Percentiles rank a stretch among this genome's conserved stretches.
Evolutionary conservation across 2,329 filamentous ascomycete genomes (phyloP).

Genomic region (Nemania serpens): DNA sequence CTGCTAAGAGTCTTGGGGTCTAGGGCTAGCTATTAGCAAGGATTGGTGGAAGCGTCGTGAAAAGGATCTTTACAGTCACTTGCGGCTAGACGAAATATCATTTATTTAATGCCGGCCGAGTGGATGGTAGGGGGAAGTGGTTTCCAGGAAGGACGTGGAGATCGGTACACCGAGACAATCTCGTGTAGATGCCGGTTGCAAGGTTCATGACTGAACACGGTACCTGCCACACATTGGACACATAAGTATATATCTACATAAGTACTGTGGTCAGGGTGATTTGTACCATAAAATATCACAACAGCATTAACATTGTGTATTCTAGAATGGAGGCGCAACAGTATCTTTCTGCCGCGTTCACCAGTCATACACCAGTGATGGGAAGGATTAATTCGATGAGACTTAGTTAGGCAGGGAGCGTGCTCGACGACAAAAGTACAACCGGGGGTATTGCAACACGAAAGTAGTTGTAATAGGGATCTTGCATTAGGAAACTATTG

Average conservation of each 20-base stretch:
- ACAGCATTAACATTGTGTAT: neutral
- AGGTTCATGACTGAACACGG: neutral
- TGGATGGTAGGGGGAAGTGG: neutral
- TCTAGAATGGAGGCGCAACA: neutral
- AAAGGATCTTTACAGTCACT: neutral
- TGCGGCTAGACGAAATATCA: too few relatives aligned
- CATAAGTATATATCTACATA: neutral
- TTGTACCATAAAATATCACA: constrained; percentile 5
- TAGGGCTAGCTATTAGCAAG: neutral
- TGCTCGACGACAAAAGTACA: neutral
- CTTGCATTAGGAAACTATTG: neutral
- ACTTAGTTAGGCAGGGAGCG: constrained; percentile 8
- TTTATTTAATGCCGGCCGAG: neutral
- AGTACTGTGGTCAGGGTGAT: neutral
- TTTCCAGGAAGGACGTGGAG: neutral
- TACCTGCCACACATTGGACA: neutral
- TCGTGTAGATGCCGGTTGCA: neutral
- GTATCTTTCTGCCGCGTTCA: constrained; percentile 2
- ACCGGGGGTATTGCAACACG: neutral
- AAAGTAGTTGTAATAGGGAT: neutral
- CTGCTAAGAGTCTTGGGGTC: neutral
- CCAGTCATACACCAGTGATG: neutral
- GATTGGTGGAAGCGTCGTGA: neutral
- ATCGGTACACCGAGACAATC: too few relatives aligned
- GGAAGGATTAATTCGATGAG: neutral